Percentiles rank a stretch among this genome's conserved stretches.
Conservation (phyloP, 257 asterid genomes). For the Hygrophila difformis region DNA sequence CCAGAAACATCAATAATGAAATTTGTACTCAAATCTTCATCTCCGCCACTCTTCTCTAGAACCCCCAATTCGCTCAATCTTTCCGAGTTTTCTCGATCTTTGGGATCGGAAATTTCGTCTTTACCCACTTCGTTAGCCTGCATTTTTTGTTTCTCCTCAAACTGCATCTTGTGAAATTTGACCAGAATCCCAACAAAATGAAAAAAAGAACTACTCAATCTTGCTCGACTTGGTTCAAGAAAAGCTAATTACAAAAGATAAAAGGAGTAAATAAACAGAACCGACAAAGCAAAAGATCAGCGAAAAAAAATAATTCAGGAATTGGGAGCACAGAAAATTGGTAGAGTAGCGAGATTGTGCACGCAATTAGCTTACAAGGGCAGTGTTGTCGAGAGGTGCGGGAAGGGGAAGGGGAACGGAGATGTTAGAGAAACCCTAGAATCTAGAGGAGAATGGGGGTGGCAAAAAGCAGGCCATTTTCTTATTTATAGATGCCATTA, state of each 20-base stretch:
- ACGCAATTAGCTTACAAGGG: neutral
- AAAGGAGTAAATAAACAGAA: neutral
- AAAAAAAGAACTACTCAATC: neutral
- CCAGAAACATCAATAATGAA: conserved; percentile 60
- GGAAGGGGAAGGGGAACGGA: conserved; percentile 1
- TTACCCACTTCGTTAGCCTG: conserved; percentile 40
- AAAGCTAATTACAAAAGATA: neutral
- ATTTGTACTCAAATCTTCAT: conserved; percentile 25
- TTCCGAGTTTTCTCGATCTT: conserved; percentile 19
- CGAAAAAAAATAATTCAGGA: neutral
- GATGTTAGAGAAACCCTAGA: conserved; percentile 37
- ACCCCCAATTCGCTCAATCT: conserved; percentile 15
- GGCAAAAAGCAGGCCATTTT: neutral
- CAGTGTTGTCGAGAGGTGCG: neutral
- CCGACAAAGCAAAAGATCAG: neutral
- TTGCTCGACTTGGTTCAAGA: neutral
- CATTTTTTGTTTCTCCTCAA: conserved; percentile 27
- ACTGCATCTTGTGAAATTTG: neutral
- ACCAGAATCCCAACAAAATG: neutral
- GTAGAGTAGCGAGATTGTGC: neutral
- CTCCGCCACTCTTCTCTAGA: conserved; percentile 22
- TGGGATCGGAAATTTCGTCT: conserved; percentile 20
- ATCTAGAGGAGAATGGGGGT: conserved; percentile 7
- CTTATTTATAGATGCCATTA: no score
- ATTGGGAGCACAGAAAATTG: neutral